phyloP scores from a whole-genome alignment of 2,329 filamentous ascomycete genomes.

The Nakataea oryzae region DNA sequence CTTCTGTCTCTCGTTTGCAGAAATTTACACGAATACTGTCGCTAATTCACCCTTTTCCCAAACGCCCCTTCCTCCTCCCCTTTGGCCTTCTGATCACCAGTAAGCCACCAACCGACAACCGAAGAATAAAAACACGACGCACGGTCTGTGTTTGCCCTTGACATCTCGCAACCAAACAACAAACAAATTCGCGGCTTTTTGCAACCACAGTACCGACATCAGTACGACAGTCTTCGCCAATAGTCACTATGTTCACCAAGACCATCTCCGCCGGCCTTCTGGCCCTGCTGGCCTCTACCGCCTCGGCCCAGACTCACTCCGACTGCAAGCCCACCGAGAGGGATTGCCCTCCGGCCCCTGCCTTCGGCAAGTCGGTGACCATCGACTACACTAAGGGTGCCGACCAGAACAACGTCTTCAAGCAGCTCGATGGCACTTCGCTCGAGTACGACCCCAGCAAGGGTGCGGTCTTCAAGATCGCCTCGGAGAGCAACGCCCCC shows the following conservation, averaged over 20 bases:
- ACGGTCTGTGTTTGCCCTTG: background rate
- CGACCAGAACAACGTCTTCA: slow-evolving; percentile 30
- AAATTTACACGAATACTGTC: background rate
- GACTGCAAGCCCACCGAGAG: slow-evolving; percentile 43
- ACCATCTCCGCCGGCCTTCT: slow-evolving; percentile 31
- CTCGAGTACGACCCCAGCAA: slow-evolving; percentile 32
- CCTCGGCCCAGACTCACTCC: slow-evolving; percentile 46
- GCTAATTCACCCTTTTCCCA: background rate
- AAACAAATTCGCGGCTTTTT: background rate
- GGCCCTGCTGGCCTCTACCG: slow-evolving; percentile 36
- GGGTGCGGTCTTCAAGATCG: slow-evolving; percentile 57
- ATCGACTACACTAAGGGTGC: slow-evolving; percentile 78
- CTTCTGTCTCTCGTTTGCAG: slow-evolving; percentile 2
- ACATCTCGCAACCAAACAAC: background rate
- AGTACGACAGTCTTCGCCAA: background rate
- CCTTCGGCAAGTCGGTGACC: slow-evolving; percentile 51
- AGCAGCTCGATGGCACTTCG: slow-evolving; percentile 32
- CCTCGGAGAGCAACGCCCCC: slow-evolving; percentile 51
- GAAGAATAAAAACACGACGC: background rate
- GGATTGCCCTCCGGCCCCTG: slow-evolving; percentile 63
- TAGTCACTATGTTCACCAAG: slow-evolving; percentile 33
- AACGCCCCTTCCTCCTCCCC: background rate
- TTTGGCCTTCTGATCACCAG: background rate
- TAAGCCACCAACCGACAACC: background rate
- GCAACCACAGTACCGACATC: background rate